Base-by-base conservation (phyloP, 495 filamentous ascomycete genomes). In the Neurospora terricola region DNA sequence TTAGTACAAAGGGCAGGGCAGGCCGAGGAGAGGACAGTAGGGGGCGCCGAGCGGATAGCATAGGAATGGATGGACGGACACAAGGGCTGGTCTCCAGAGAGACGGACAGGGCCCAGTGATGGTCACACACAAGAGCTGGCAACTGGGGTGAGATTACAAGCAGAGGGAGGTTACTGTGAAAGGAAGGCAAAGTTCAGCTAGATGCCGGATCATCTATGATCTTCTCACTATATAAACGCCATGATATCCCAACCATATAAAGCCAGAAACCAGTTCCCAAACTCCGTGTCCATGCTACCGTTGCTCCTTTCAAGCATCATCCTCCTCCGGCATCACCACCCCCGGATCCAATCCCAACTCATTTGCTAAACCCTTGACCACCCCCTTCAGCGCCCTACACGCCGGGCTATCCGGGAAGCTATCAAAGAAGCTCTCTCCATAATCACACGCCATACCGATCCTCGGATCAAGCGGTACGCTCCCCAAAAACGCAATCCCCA, bases 341-440 rank as follows among this genome's bases (percentile, higher is more conserved):
- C 75, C 38, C 45, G 78, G 74, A 40, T 86, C 81, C 38, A 89
- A 76, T 1, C 91, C 91, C 72, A 95, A 86, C 73, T 91, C 83
- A 72, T 84, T 82, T 39, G 87, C 89, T 48, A 97, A 83, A 34
- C 86, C 88, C 62, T 85, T 87, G 6, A 98, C 95, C 36, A 98
- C 93, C 38, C 81, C 82, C 82, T 87, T 90, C 39, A 97, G 86
- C 4, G 93, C 93, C 73, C 84, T 84, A 76, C 91, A 94, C 3
- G 94, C 94, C 37, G 95, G 94, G 76, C 93, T 97, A 74, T 98
- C 95, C 0, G 95, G 93, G 80, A 91, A 99, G 59, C 88, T 88
- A 72, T 98, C 94, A 76, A 98, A 93, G 82, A 98, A 98, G 80
- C 94, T 97, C 87, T 98, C 96, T 1, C 96, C 96, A 82, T 92